These are phyloP conservation scores for Paxillus rubicundulus DNA, from an alignment of 768 basidiomycete genomes.

Conservation along the genomic window DNA sequence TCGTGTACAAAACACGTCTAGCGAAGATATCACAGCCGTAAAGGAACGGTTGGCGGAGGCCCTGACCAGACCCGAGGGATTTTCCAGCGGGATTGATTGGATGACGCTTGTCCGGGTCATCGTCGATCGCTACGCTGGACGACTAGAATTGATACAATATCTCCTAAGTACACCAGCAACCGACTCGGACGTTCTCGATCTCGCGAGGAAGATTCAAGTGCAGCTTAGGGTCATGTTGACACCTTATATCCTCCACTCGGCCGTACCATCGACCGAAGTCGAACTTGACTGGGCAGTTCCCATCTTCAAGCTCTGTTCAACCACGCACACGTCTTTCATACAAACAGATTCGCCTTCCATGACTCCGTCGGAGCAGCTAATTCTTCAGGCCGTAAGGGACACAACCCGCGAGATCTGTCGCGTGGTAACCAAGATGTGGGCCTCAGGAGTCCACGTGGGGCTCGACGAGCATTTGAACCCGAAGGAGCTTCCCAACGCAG, in stretches of 20 bases:
- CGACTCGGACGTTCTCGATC: constrained; percentile 1
- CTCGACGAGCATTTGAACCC: constrained; percentile 14
- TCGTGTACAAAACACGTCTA: constrained; percentile 13
- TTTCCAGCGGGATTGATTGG: constrained; percentile 35
- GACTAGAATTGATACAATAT: constrained; percentile 25
- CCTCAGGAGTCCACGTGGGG: constrained; percentile 31
- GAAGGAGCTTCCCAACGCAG: background rate
- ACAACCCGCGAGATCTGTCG: constrained; percentile 46
- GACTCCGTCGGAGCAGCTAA: constrained; percentile 28
- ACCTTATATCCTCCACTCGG: constrained; percentile 24
- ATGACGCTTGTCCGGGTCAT: constrained; percentile 24
- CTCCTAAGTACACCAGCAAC: constrained; percentile 16
- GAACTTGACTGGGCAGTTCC: constrained; percentile 27
- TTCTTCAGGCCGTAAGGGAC: constrained; percentile 27
- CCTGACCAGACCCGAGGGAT: background rate
- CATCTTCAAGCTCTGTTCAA: constrained; percentile 30
- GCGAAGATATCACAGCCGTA: constrained; percentile 6
- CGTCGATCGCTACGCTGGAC: constrained; percentile 30
- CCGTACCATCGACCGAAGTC: constrained; percentile 2
- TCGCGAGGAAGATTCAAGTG: constrained; percentile 7
- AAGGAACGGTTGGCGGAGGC: constrained; percentile 4
- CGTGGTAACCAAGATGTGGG: constrained; percentile 46
- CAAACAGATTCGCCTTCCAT: constrained; percentile 5
- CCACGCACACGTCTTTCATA: constrained; percentile 21
- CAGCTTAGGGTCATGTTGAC: constrained; percentile 27